Evolutionary conservation across 352 stramenopile genomes (phyloP).

Genomic region (Phytophthora uliginosa): DNA sequence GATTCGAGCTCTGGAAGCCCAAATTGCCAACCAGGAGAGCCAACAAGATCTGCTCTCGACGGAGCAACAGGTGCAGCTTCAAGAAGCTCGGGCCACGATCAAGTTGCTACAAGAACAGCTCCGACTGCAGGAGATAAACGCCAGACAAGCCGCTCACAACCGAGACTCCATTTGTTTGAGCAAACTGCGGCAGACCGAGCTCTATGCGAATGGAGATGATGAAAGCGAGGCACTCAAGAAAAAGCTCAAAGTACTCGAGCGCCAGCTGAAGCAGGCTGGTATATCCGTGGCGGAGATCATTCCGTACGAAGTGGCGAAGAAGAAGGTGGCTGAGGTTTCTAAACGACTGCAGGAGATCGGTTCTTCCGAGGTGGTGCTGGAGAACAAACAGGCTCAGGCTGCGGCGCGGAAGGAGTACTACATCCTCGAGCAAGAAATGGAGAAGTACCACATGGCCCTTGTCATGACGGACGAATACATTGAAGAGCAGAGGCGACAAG

Average conservation of each 20-base stretch:
- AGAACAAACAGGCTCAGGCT: slow-evolving; percentile 53
- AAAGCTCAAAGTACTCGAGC: slow-evolving; percentile 78
- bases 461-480: slow-evolving; percentile 92
- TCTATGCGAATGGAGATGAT: slow-evolving; percentile 46
- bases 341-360: slow-evolving; percentile 87
- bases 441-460: slow-evolving; percentile 92
- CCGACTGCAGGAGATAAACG: slow-evolving; percentile 62
- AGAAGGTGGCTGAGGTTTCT: slow-evolving; percentile 83
- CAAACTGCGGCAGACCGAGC: slow-evolving; percentile 53
- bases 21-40: slow-evolving; percentile 67
- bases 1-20: slow-evolving; percentile 64
- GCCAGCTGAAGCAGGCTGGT: slow-evolving; percentile 78
- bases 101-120: slow-evolving; percentile 66
- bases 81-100: slow-evolving; percentile 69
- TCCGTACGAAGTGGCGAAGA: slow-evolving; percentile 86
- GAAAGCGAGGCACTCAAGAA: slow-evolving; percentile 69
- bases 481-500: slow-evolving; percentile 72
- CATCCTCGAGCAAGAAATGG: slow-evolving; percentile 92
- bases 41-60: slow-evolving; percentile 64
- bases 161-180: slow-evolving; percentile 70
- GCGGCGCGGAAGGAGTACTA: slow-evolving; percentile 88
- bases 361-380: slow-evolving; percentile 68
- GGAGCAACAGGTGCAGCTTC: slow-evolving; percentile 67
- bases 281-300: slow-evolving; percentile 92
- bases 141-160: slow-evolving; percentile 55